phyloP scores from a whole-genome alignment of 2,329 filamentous ascomycete genomes.

The Cordyceps javanica region DNA sequence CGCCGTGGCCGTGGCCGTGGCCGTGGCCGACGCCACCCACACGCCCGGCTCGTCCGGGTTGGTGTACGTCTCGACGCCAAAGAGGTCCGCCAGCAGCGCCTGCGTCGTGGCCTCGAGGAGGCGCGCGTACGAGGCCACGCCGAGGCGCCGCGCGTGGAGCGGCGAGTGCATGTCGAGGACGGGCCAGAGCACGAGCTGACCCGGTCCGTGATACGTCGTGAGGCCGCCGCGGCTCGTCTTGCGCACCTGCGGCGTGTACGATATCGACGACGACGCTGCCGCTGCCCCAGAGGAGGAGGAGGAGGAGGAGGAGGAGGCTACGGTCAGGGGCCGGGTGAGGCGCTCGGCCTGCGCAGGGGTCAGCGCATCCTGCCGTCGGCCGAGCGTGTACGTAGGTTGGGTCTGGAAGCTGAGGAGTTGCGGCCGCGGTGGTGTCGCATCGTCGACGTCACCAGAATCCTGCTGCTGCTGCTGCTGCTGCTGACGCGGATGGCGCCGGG shows the following conservation, averaged over 20 bases:
- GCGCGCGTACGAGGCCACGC: constrained; percentile 69
- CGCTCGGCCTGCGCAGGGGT: constrained; percentile 37
- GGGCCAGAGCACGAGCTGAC: constrained; percentile 89
- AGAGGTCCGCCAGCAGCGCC: constrained; percentile 49
- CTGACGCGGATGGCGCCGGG: constrained; percentile 22
- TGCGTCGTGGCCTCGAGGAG: constrained; percentile 74
- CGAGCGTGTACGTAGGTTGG: constrained; percentile 80
- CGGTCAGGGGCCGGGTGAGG: constrained; percentile 35
- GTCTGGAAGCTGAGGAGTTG: constrained; percentile 79
- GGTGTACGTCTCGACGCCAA: constrained; percentile 51
- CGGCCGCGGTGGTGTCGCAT: constrained; percentile 48
- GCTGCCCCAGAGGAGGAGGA: too few relatives aligned
- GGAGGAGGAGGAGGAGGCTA: constrained; percentile 23
- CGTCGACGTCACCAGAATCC: constrained; percentile 8
- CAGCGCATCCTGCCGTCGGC: constrained; percentile 64
- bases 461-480: neutral
- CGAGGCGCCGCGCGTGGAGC: constrained; percentile 51
- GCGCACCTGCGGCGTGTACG: constrained; percentile 52
- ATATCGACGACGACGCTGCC: too few relatives aligned
- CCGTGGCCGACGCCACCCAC: constrained; percentile 49
- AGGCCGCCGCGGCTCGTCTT: constrained; percentile 79
- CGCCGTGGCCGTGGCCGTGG: constrained; percentile 7
- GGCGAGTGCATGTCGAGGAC: constrained; percentile 69
- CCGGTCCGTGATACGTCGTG: constrained; percentile 91
- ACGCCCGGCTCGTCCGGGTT: constrained; percentile 77